Evolutionary conservation across 176 grass and related monocot genomes (phyloP).

Genomic region (Aegilops bicornis): DNA sequence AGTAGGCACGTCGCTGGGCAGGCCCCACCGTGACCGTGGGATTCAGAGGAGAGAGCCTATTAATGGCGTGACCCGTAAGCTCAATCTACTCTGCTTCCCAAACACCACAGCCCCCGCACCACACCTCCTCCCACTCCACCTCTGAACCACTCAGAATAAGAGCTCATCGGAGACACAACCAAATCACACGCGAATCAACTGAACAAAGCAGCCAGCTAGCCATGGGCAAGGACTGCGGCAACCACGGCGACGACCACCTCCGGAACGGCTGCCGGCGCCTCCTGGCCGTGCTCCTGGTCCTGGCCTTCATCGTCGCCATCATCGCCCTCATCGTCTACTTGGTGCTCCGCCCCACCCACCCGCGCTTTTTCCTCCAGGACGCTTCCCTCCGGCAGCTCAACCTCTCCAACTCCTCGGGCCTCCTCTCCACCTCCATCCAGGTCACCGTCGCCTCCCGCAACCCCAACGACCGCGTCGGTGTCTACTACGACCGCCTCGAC

Average conservation of each 20-base stretch:
- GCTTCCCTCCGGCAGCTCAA: conserved; percentile 53
- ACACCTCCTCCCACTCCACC: background rate
- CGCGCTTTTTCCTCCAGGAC: conserved; percentile 74
- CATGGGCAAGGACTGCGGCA: conserved; percentile 68
- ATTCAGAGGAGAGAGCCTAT: background rate
- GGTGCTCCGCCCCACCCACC: conserved; percentile 58
- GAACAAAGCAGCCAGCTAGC: background rate
- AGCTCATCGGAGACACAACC: background rate
- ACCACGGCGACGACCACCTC: conserved; percentile 53
- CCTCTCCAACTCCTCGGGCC: conserved; percentile 45
- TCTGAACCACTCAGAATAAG: background rate
- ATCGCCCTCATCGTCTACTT: conserved; percentile 60
- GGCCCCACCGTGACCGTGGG: background rate
- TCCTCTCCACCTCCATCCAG: conserved; percentile 58
- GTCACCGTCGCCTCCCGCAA: conserved; percentile 64
- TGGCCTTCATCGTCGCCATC: conserved; percentile 39
- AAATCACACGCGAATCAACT: background rate
- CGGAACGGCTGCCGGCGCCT: conserved; percentile 19
- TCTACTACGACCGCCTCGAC: conserved; percentile 89
- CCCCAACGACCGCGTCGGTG: conserved; percentile 67
- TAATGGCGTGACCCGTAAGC: background rate
- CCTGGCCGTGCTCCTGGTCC: background rate
- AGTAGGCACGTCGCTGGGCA: background rate
- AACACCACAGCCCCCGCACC: background rate
- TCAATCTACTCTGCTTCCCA: background rate